Conservation (phyloP, 2,329 filamentous ascomycete genomes). For the Alternaria alternata region DNA sequence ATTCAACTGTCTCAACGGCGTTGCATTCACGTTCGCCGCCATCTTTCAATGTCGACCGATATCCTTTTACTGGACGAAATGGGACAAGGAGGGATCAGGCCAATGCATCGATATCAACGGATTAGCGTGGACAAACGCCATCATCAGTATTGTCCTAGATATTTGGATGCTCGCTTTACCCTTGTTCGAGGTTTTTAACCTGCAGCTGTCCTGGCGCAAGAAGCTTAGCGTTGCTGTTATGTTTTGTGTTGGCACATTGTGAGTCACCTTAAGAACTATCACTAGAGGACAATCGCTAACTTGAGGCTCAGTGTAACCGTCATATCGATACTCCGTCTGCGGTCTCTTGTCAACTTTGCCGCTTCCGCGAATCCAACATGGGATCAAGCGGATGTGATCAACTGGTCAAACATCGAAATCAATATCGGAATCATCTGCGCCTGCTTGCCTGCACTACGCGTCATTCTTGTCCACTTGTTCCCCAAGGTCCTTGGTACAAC, state of each 20-base stretch:
- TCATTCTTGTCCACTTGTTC: conserved; percentile 50
- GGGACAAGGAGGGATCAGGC: conserved; percentile 37
- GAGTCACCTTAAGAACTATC: background rate
- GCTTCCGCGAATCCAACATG: conserved; percentile 53
- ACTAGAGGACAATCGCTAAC: background rate
- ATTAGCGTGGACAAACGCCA: conserved; percentile 45
- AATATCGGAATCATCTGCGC: conserved; percentile 57
- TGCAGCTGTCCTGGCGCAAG: conserved; percentile 47
- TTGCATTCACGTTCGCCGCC: conserved; percentile 26
- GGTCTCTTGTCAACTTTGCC: conserved; percentile 54
- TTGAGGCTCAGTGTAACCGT: conserved; percentile 45
- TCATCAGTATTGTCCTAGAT: conserved; percentile 45
- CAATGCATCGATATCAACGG: conserved; percentile 48
- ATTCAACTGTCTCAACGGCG: conserved; percentile 36
- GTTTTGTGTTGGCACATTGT: conserved; percentile 51
- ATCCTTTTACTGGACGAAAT: conserved; percentile 43
- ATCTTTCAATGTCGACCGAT: conserved; percentile 49
- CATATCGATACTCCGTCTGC: conserved; percentile 56
- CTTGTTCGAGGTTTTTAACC: conserved; percentile 40
- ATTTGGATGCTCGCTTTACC: conserved; percentile 47
- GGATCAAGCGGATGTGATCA: conserved; percentile 52
- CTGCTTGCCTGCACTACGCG: conserved; percentile 54
- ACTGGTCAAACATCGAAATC: conserved; percentile 56
- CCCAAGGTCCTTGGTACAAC: conserved; percentile 50
- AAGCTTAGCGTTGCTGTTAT: conserved; percentile 49